Percentiles rank a stretch among this genome's conserved stretches.
These are phyloP conservation scores for Kwoniella sp. DNA, from an alignment of 768 basidiomycete genomes.

Conservation along the genomic window DNA sequence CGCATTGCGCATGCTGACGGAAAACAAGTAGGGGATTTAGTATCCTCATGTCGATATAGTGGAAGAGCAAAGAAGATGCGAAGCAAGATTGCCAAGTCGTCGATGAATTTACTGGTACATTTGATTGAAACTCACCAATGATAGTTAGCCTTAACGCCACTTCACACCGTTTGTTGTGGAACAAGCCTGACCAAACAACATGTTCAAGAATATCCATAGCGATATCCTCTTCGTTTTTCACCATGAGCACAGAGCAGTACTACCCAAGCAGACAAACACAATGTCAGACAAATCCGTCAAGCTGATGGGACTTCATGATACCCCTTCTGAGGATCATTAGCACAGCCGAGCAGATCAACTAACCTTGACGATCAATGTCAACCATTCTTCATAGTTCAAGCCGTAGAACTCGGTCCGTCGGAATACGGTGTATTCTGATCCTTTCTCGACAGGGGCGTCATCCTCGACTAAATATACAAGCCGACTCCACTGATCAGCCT, in stretches of 20 bases:
- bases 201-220: constrained; percentile 54
- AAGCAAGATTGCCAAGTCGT: too few relatives aligned
- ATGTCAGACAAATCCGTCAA: too few relatives aligned
- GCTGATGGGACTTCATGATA: too few relatives aligned
- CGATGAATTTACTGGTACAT: too few relatives aligned
- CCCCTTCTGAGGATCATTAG: too few relatives aligned
- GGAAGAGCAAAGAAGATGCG: too few relatives aligned
- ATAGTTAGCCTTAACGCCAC: constrained; percentile 74
- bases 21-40: too few relatives aligned
- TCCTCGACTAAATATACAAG: constrained; percentile 30
- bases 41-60: too few relatives aligned
- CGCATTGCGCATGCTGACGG: constrained; percentile 80
- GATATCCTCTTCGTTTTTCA: constrained; percentile 50
- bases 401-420: constrained; percentile 74
- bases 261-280: constrained; percentile 18
- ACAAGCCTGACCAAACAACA: constrained; percentile 40
- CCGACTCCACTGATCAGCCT: neutral
- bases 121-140: constrained; percentile 74
- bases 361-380: constrained; percentile 82
- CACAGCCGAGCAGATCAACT: constrained; percentile 26
- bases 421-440: constrained; percentile 54
- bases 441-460: constrained; percentile 26
- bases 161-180: constrained; percentile 66
- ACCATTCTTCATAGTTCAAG: constrained; percentile 80
- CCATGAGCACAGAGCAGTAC: constrained; percentile 55